Conservation (phyloP, 495 filamentous ascomycete genomes). For the Niebla homalea region DNA sequence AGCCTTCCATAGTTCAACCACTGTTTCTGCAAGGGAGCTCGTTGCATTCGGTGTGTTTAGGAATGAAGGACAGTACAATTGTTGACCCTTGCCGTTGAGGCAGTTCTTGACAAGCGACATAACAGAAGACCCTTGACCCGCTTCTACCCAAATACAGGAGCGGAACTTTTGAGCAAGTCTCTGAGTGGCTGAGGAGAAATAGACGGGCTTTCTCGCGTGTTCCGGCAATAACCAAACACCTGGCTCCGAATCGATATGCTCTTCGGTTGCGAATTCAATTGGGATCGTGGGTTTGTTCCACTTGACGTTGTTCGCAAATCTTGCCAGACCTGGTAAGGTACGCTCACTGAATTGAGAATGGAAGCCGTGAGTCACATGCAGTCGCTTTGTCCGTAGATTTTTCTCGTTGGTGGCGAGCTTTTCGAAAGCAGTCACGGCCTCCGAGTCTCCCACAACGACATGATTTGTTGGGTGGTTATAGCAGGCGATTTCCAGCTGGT, state of each 20-base stretch:
- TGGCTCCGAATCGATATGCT: too few relatives aligned
- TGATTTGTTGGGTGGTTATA: neutral
- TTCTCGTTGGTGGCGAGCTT: too few relatives aligned
- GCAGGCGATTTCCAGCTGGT: neutral
- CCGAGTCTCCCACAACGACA: neutral
- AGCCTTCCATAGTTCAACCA: constrained; percentile 33
- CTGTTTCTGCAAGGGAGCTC: constrained; percentile 15
- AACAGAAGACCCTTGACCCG: constrained; percentile 22
- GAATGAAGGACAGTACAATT: constrained; percentile 1
- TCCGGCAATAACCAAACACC: too few relatives aligned
- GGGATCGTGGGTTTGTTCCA: too few relatives aligned
- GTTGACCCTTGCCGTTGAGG: neutral
- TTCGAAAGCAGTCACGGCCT: too few relatives aligned
- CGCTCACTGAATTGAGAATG: too few relatives aligned
- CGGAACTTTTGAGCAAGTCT: constrained; percentile 13
- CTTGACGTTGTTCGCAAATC: too few relatives aligned
- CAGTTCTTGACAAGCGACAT: constrained; percentile 20
- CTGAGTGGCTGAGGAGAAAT: too few relatives aligned
- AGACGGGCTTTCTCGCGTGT: too few relatives aligned
- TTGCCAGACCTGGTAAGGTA: too few relatives aligned
- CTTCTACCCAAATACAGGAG: constrained; percentile 25
- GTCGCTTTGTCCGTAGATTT: constrained; percentile 1
- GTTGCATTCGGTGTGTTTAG: neutral
- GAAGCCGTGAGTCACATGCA: too few relatives aligned
- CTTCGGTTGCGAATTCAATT: too few relatives aligned